These are phyloP conservation scores for Phytophthora fragariae DNA, from an alignment of 352 stramenopile genomes.

Conservation along the genomic window DNA sequence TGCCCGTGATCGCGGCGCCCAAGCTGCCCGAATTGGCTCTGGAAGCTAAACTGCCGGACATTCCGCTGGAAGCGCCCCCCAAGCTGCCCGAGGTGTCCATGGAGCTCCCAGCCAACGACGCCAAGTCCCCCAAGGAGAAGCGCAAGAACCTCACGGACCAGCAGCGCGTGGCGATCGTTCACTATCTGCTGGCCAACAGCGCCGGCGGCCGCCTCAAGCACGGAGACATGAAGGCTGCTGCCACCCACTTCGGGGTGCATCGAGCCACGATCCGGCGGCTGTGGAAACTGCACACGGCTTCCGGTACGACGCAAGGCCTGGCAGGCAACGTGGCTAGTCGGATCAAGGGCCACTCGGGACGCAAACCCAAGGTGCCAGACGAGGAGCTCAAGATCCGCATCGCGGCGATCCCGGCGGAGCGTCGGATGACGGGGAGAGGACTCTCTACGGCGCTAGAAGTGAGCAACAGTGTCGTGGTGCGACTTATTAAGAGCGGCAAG, in stretches of 20 bases:
- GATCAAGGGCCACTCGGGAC: conserved; percentile 42
- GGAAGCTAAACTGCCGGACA: conserved; percentile 26
- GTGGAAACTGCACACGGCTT: conserved; percentile 40
- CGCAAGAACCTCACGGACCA: conserved; percentile 45
- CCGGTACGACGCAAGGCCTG: conserved; percentile 25
- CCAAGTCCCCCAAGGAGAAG: conserved; percentile 25
- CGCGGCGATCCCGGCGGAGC: conserved; percentile 36
- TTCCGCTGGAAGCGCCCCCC: conserved; percentile 15
- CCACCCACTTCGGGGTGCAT: conserved; percentile 44
- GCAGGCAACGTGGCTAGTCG: conserved; percentile 41
- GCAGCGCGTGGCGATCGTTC: conserved; percentile 41
- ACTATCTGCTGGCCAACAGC: conserved; percentile 47
- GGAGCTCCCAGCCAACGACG: conserved; percentile 7
- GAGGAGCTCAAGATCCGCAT: conserved; percentile 45
- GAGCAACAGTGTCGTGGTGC: conserved; percentile 48
- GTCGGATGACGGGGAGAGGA: conserved; percentile 42
- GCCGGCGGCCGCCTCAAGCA: conserved; percentile 43
- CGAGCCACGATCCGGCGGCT: conserved; percentile 42
- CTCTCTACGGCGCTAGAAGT: conserved; percentile 38
- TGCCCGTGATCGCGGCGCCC: conserved; percentile 10
- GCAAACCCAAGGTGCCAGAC: conserved; percentile 46
- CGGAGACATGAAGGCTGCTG: conserved; percentile 44
- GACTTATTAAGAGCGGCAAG: conserved; percentile 45
- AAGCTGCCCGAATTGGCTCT: conserved; percentile 19
- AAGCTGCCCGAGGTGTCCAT: conserved; percentile 17